A percentile compares a stretch with the other conserved stretches of the same genome.
Conservation (phyloP, 768 basidiomycete genomes). For the Lactarius indigo region DNA sequence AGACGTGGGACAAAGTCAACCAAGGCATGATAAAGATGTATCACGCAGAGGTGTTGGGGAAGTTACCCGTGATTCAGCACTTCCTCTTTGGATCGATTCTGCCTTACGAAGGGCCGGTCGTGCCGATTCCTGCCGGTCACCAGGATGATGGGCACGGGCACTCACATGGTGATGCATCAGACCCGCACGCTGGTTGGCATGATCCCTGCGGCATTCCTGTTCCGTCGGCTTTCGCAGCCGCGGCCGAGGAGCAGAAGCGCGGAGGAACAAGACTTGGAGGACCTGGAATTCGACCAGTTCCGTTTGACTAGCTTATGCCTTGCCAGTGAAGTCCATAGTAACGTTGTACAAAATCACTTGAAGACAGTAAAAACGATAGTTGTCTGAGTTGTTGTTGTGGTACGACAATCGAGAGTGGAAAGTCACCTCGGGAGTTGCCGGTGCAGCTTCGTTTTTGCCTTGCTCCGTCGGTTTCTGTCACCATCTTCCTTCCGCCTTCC, state of each 20-base stretch:
- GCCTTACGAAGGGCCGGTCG: conserved; percentile 58
- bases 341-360: not conserved
- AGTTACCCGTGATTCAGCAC: conserved; percentile 95
- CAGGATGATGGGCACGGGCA: conserved; percentile 45
- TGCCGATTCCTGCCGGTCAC: conserved; percentile 32
- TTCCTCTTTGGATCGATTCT: conserved; percentile 89
- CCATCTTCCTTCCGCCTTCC: not conserved
- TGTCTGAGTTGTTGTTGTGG: not conserved
- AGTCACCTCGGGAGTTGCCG: conserved; percentile 18
- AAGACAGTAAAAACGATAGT: not conserved
- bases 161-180: conserved; percentile 38
- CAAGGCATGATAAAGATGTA: conserved; percentile 98
- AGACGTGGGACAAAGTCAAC: conserved; percentile 97
- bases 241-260: conserved; percentile 43
- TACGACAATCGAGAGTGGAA: not conserved
- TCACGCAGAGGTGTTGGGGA: conserved; percentile 88
- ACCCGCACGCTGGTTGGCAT: conserved; percentile 68
- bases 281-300: conserved; percentile 69
- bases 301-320: conserved; percentile 55
- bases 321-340: not conserved
- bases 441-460: not conserved
- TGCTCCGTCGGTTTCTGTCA: not conserved
- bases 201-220: conserved; percentile 92
- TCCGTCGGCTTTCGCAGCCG: conserved; percentile 79
- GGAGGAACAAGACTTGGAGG: conserved; percentile 45